Conservation (phyloP, 2,329 filamentous ascomycete genomes). For the Talaromyces albobiverticillius region DNA sequence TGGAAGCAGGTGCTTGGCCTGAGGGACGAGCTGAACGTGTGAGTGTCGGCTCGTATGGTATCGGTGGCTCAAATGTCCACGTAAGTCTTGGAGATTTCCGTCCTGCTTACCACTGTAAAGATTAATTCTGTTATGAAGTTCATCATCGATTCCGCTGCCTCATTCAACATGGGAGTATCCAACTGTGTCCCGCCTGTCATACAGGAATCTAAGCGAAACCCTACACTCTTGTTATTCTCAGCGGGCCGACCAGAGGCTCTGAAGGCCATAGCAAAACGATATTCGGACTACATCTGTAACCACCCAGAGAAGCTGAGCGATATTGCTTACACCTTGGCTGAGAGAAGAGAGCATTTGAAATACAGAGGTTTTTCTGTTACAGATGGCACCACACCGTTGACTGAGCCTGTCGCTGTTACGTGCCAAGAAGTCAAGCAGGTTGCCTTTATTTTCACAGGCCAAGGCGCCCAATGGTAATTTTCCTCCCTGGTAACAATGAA, state of each 20-base stretch:
- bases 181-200: no score
- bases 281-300: no score
- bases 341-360: not conserved
- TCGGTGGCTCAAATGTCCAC: constrained; percentile 14
- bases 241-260: no score
- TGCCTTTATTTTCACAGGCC: constrained; percentile 19
- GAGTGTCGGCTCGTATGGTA: constrained; percentile 19
- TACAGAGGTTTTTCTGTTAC: not conserved
- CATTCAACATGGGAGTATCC: not conserved
- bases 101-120: no score
- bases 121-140: not conserved
- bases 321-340: not conserved
- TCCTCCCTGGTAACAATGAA: not conserved
- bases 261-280: no score
- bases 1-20: constrained; percentile 14
- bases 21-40: constrained; percentile 10
- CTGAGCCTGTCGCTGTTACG: no score
- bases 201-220: no score
- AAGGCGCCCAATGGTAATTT: constrained; percentile 19
- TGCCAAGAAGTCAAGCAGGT: no score
- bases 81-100: constrained; percentile 7
- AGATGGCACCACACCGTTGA: no score
- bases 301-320: not conserved
- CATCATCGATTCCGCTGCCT: not conserved
- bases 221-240: not conserved